Percentiles rank a stretch among this genome's conserved stretches.
These are phyloP conservation scores for Diplodia seriata DNA, from an alignment of 2,329 filamentous ascomycete species.

Conservation along the genomic window DNA sequence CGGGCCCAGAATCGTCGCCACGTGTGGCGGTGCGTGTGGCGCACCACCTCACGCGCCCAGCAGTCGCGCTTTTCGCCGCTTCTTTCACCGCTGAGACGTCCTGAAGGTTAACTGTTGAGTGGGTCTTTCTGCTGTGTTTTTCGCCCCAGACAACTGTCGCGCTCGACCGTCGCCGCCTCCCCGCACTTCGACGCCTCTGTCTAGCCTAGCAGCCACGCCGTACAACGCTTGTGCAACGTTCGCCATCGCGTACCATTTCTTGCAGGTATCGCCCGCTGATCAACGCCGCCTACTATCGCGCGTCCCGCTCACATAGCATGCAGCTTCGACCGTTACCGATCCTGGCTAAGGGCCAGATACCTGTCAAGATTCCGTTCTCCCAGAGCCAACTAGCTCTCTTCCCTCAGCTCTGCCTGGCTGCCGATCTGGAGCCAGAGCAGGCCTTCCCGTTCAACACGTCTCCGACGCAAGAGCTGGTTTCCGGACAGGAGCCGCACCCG, in stretches of 20 bases:
- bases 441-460: constrained; percentile 25
- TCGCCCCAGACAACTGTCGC: neutral
- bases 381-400: neutral
- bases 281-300: neutral
- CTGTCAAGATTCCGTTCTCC: constrained; percentile 21
- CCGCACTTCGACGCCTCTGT: neutral
- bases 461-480: constrained; percentile 14
- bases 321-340: constrained; percentile 3
- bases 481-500: constrained; percentile 31
- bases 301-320: constrained; percentile 10
- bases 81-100: constrained; percentile 21
- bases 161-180: neutral
- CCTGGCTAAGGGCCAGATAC: constrained; percentile 1
- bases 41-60: neutral
- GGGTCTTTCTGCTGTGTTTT: neutral
- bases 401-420: constrained; percentile 29
- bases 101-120: neutral
- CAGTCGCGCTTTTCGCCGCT: constrained; percentile 12
- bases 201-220: constrained; percentile 1
- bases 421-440: constrained; percentile 30
- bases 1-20: neutral
- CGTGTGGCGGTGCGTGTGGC: constrained; percentile 11
- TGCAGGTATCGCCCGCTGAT: constrained; percentile 7
- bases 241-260: constrained; percentile 1
- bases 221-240: constrained; percentile 20